Base-by-base conservation (phyloP, 306 rosid species). In the Vicia sativa region DNA sequence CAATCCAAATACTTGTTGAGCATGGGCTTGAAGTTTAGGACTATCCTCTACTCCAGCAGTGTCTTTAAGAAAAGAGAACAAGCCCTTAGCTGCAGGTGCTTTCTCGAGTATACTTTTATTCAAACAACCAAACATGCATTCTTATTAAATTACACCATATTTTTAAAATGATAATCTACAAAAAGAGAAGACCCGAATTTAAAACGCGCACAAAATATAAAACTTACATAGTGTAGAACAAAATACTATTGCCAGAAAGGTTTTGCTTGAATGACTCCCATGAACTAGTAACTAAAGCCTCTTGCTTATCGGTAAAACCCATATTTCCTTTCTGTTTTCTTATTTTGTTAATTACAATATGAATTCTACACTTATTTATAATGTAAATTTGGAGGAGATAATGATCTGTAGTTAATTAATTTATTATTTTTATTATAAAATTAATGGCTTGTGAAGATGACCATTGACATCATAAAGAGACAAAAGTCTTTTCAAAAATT, bases 51-150 rank as follows among this genome's bases (percentile, higher is more conserved):
- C 53, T 39, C 52, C 79, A 48, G 11, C 53, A 0, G 69, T 29
- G 14, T 55, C 80, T 18, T 39, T 65, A 6, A 79, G 58, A 69
- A 79, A 79, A 0, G 83, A 79, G 53, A 79, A 79, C 65, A 74
- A n/a, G 13, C 4, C 26, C 55, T 63, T 74, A 7, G 79, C 77
- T 4, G 63, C 65, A 0, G 83, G 79, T 46, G 54, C 70, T 68
- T 63, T 74, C 65, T 79, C 83, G 62, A 79, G 3, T 63, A 79
- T 74, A 39, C 83, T 79, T 11, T 28, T 71, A 55, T 37, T 1
- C 6, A 29, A 14, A 6, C 14, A 52, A 28, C 13, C 5, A 21
- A 19, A 62, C 7, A 31, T 31, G 1, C 6, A 11, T 19, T 10
- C 0, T 16, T 9, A 18, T 54, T 5, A 54, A 18, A 2, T 56